Evolutionary conservation across 2,329 filamentous ascomycete genomes (phyloP), one percentile per base, ranked within the genome.

Genomic region (Colletotrichum nymphaeae): DNA sequence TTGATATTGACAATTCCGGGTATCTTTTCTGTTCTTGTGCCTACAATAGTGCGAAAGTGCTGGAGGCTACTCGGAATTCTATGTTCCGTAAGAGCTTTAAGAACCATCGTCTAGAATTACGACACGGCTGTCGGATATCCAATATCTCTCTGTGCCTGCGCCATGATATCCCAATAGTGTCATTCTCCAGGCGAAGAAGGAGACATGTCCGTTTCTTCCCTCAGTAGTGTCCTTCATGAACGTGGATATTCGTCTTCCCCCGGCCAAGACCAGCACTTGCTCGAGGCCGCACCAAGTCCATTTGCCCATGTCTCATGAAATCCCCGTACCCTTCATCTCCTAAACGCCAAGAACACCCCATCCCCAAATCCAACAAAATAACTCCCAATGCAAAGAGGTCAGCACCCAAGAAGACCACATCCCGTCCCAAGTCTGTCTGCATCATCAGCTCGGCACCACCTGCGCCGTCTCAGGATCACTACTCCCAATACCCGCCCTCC

Each of bases 251-350:
- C 30, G 14, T 30, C 12, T 22, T 56, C 19, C 35, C 37, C n/a
- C n/a, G 37, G 60, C 60, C 70, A 65, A 65, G 70, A 70, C 55
- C 70, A 65, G 67, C 70, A 65, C 70, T 73, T 73, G 67, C 60
- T 73, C 70, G n/a, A 60, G 67, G 67, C 67, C 59, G 19, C 28
- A 46, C n/a, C 69, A n/a, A 49, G n/a, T n/a, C 42, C 8, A 5
- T 9, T 19, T 59, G 35, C 5, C 42, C 55, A 55, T 32, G 52
- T 16, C 67, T 58, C 57, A 49, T 42, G 26, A 26, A 16, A 35
- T 24, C 26, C 12, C 35, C 55, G 6, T 46, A 57, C 22, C 16
- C 24, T n/a, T 16, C 37, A 59, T 26, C 58, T 19, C 16, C 28
- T 16, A 14, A 69, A 64, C 67, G 52, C 65, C 46, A 69, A 65